Evolutionary conservation across 768 basidiomycete species (phyloP).

Genomic region (Hericium erinaceus): DNA sequence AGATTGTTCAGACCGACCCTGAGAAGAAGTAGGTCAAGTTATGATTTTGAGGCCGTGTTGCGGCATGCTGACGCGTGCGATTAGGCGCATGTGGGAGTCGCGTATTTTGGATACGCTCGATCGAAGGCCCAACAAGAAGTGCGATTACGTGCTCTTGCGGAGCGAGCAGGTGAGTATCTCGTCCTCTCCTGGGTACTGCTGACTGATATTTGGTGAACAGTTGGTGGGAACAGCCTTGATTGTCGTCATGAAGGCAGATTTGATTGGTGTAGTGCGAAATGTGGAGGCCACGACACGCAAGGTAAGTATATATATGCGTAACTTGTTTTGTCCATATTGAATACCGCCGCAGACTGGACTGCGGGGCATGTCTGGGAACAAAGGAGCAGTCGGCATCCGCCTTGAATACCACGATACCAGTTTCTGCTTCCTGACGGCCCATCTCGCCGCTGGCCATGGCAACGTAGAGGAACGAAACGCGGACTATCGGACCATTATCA

Average conservation of each 20-base stretch:
- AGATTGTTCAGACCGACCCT: constrained; percentile 93
- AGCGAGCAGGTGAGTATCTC: constrained; percentile 70
- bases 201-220: constrained; percentile 28
- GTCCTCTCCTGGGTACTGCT: background rate
- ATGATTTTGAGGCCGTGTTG: background rate
- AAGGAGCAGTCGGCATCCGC: constrained; percentile 92
- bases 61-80: background rate
- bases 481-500: constrained; percentile 83
- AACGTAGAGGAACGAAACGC: constrained; percentile 87
- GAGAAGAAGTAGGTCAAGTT: constrained; percentile 61
- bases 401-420: constrained; percentile 86
- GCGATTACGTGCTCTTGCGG: constrained; percentile 75
- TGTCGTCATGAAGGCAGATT: constrained; percentile 67
- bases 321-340: background rate
- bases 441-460: constrained; percentile 90
- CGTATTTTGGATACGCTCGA: constrained; percentile 75
- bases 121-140: constrained; percentile 52
- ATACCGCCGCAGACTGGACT: constrained; percentile 55
- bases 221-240: constrained; percentile 92
- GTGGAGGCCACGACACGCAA: constrained; percentile 92
- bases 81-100: constrained; percentile 79
- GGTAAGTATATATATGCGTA: constrained; percentile 30
- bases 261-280: constrained; percentile 75
- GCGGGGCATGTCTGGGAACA: constrained; percentile 93
- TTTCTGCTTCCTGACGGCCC: constrained; percentile 93